These are phyloP conservation scores for Millerozyma acaciae DNA, from an alignment of 805 yeast genomes.

Conservation along the genomic window DNA sequence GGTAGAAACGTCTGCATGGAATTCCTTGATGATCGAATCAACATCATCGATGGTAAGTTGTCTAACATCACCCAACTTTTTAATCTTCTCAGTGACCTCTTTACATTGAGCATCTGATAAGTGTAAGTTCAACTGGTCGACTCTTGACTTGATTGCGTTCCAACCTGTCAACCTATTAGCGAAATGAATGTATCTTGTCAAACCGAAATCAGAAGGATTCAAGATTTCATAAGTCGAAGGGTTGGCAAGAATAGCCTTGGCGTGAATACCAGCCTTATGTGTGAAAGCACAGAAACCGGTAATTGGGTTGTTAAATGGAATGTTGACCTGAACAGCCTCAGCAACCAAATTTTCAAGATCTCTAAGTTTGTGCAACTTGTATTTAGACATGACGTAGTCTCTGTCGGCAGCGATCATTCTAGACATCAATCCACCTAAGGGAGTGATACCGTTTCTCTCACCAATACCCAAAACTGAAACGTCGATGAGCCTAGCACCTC, in stretches of 20 bases:
- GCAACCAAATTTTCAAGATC: conserved; percentile 95
- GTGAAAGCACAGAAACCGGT: conserved; percentile 99
- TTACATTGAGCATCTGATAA: conserved; percentile 91
- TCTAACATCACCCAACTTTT: conserved; percentile 91
- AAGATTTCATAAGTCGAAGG: conserved; percentile 98
- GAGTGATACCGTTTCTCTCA: conserved; percentile 97
- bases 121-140: conserved; percentile 89
- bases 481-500: conserved; percentile 93
- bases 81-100: conserved; percentile 91
- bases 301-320: conserved; percentile 97
- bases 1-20: conserved; percentile 70
- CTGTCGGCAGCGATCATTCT: conserved; percentile 99
- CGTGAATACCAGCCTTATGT: conserved; percentile 99
- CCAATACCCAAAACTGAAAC: conserved; percentile 97
- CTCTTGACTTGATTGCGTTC: conserved; percentile 98
- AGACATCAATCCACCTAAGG: conserved; percentile 97
- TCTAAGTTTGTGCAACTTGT: conserved; percentile 92
- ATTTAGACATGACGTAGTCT: conserved; percentile 90
- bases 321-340: conserved; percentile 93
- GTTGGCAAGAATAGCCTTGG: conserved; percentile 96
- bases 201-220: conserved; percentile 92
- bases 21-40: conserved; percentile 92
- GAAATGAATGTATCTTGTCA: conserved; percentile 93
- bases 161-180: conserved; percentile 98
- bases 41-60: conserved; percentile 95